Percentiles rank a stretch among this genome's conserved stretches.
phyloP scores from a whole-genome alignment of 768 basidiomycete genomes.

The Boletus rex-veris region DNA sequence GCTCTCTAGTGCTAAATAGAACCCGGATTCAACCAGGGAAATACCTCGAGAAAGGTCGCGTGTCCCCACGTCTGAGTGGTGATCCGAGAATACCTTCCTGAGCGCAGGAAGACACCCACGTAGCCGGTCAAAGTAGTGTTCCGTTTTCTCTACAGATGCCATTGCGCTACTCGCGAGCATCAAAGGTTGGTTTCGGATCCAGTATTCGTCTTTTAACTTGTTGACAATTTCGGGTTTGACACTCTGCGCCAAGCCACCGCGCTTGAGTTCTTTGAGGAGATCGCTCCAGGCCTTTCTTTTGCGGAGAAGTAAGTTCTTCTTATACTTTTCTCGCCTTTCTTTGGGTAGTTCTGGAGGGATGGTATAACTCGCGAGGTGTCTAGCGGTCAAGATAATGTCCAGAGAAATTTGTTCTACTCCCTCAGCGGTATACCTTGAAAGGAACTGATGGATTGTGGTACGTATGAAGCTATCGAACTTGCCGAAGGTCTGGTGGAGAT shows the following conservation, averaged over 20 bases:
- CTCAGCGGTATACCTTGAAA: slow-evolving; percentile 39
- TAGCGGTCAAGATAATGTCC: slow-evolving; percentile 61
- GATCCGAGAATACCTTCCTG: slow-evolving; percentile 55
- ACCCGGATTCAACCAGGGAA: slow-evolving; percentile 74
- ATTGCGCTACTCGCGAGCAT: slow-evolving; percentile 25
- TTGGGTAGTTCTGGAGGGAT: slow-evolving; percentile 41
- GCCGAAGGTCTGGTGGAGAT: slow-evolving; percentile 48
- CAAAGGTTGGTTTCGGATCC: slow-evolving; percentile 64
- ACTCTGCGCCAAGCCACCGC: slow-evolving; percentile 67
- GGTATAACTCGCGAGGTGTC: slow-evolving; percentile 48
- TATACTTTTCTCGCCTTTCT: slow-evolving; percentile 57
- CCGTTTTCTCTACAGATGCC: slow-evolving; percentile 40
- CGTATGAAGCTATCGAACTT: slow-evolving; percentile 47
- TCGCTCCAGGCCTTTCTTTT: slow-evolving; percentile 93
- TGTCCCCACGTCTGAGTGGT: slow-evolving; percentile 82
- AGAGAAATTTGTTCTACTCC: slow-evolving; percentile 53
- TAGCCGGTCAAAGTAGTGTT: slow-evolving; percentile 64
- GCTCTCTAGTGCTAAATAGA: slow-evolving; percentile 60
- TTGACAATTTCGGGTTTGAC: slow-evolving; percentile 67
- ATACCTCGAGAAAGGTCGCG: slow-evolving; percentile 81
- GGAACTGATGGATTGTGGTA: slow-evolving; percentile 40
- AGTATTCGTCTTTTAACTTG: slow-evolving; percentile 50
- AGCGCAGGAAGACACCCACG: slow-evolving; percentile 63
- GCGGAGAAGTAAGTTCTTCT: slow-evolving; percentile 69
- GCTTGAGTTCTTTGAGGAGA: slow-evolving; percentile 83